phyloP scores from a whole-genome alignment of 805 yeast species.

The Jamesozyma jinghongensis region DNA sequence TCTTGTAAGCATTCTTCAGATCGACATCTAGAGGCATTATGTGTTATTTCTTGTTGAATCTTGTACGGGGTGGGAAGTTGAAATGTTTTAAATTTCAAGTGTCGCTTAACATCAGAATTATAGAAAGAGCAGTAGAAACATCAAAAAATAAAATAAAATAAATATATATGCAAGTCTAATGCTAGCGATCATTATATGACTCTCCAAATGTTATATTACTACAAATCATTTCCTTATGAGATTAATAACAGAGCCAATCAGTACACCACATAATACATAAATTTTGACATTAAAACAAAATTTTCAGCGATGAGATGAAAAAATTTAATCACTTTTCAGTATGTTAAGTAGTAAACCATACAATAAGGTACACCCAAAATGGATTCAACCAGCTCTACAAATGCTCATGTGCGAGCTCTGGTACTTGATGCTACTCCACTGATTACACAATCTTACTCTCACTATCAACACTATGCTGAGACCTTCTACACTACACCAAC shows the following conservation, averaged over 20 bases:
- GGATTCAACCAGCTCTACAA: neutral
- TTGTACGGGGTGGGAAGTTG: no score
- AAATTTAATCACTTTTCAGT: neutral
- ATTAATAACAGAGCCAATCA: no score
- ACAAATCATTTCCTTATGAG: no score
- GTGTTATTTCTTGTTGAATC: no score
- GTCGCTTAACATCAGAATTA: no score
- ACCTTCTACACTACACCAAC: conserved; percentile 87
- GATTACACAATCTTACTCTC: conserved; percentile 73
- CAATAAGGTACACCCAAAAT: neutral
- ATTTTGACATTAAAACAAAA: neutral
- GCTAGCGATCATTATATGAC: no score
- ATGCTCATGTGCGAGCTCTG: conserved; percentile 42
- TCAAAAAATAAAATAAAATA: no score
- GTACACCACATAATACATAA: neutral
- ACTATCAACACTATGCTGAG: conserved; percentile 59
- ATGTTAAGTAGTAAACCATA: neutral
- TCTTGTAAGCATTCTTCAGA: conserved; percentile 37
- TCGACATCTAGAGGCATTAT: conserved; percentile 27
- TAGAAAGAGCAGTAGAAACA: no score
- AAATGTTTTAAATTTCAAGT: no score
- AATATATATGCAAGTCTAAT: no score
- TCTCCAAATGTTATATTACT: no score
- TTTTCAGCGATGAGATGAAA: conserved; percentile 6
- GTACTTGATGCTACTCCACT: conserved; percentile 94